Base-by-base conservation (phyloP, 1,284 basidiomycete genomes). In the Trichosporon ovoides region DNA sequence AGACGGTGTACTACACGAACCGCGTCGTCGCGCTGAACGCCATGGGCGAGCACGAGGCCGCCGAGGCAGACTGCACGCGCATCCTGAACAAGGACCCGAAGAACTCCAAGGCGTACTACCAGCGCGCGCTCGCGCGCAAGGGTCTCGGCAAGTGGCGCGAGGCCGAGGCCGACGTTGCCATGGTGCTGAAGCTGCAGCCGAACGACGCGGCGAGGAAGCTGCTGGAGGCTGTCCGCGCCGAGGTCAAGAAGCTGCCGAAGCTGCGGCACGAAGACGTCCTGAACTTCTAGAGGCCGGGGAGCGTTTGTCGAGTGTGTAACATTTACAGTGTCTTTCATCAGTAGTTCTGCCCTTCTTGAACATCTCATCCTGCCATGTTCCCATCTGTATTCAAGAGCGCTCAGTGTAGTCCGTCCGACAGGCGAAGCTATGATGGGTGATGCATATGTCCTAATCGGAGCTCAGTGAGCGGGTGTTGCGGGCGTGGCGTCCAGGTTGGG, bases 1-100 rank as follows among this genome's bases (percentile, higher is more conserved):
- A 78, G 66, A 76, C 75, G 1, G 74, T 78, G 20, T 78, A 76
- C 63, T 77, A 73, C 58, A 71, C 76, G 16, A 78, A 78, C 58
- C 69, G 76, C 18, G 76, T 75, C 16, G 71, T 77, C n/a, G 75
- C 76, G 24, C 70, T 73, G 50, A 78, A 78, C 57, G 65, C 69
- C 7, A 57, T 76, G 12, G 71, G 72, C 36, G 56, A 68, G 52
- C 72, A 76, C 59, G 66, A 63, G 34, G 65, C 63, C 24, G 76
- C 76, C 31, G 75, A 78, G 62, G 46, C 53, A 3, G 76, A 78
- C 61, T 78, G 76, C 61, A 69, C 66, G 52, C 63, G 73, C 46
- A 72, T 77, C 19, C 61, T 78, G 11, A 51, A 55, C 11, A 67
- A 67, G 51, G 76, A 78, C 59, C 62, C 64, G n/a, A 75, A 75